These are phyloP conservation scores for Cystobasidium sp. DNA, from an alignment of 1,284 basidiomycete genomes.

Conservation along the genomic window DNA sequence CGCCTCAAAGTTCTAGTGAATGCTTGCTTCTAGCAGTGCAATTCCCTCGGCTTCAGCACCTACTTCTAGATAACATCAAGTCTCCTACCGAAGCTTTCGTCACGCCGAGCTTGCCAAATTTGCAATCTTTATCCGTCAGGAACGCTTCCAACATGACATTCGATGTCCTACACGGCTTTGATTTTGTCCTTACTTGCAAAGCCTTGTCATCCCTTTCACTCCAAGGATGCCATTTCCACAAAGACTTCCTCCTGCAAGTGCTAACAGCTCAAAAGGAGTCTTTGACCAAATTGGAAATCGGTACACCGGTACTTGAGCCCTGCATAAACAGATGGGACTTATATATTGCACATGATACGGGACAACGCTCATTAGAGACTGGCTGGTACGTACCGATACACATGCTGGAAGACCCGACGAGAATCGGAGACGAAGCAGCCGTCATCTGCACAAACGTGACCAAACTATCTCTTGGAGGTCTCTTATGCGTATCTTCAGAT, in stretches of 20 bases:
- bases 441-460: constrained; percentile 2
- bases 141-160: constrained; percentile 7
- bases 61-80: constrained; percentile 16
- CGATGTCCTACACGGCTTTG: neutral
- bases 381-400: constrained; percentile 20
- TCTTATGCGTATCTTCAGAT: constrained; percentile 9
- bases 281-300: constrained; percentile 14
- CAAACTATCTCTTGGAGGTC: constrained; percentile 11
- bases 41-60: constrained; percentile 3
- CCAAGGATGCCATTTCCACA: constrained; percentile 12
- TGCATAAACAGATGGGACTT: neutral
- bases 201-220: neutral
- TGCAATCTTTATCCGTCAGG: constrained; percentile 1
- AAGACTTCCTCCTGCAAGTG: constrained; percentile 3
- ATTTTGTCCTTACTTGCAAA: neutral
- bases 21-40: neutral
- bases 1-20: constrained; percentile 6
- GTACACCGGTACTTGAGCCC: neutral
- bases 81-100: neutral
- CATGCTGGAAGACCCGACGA: neutral
- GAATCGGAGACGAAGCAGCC: constrained; percentile 22
- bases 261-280: neutral
- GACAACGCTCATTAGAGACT: neutral
- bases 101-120: neutral
- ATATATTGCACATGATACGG: neutral